Conservation (phyloP, 371 early-diverging fungal genomes). For the Mucor circinelloides region DNA sequence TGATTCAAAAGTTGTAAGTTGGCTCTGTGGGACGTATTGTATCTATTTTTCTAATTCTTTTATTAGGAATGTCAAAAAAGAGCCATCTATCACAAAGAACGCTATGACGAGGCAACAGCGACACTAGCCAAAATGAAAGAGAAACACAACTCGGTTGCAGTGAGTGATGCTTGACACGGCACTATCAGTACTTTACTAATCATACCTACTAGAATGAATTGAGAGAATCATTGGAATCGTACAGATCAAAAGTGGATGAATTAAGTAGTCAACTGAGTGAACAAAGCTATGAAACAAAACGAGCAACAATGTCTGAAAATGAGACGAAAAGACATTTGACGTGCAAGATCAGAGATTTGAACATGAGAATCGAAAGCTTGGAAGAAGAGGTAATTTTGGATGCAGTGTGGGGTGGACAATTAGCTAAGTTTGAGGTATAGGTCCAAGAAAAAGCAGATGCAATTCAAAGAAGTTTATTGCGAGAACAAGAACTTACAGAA, state of each 20-base stretch:
- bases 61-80: slow-evolving; percentile 1
- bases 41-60: background rate
- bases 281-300: background rate
- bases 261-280: background rate
- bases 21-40: background rate
- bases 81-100: slow-evolving; percentile 7
- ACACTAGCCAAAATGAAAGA: slow-evolving; percentile 3
- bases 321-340: background rate
- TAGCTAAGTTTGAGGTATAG: background rate
- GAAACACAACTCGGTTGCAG: slow-evolving; percentile 5
- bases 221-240: background rate
- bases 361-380: background rate
- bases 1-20: background rate
- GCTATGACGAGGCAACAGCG: background rate
- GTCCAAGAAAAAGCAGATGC: background rate
- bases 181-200: background rate
- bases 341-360: background rate
- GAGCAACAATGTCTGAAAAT: background rate
- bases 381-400: background rate
- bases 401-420: no score
- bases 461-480: background rate
- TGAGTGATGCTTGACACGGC: background rate
- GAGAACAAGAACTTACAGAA: slow-evolving; percentile 1
- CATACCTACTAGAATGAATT: background rate
- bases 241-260: background rate